phyloP scores from a whole-genome alignment of 108 stramenopile genomes.

The Nitzschia inconspicua region DNA sequence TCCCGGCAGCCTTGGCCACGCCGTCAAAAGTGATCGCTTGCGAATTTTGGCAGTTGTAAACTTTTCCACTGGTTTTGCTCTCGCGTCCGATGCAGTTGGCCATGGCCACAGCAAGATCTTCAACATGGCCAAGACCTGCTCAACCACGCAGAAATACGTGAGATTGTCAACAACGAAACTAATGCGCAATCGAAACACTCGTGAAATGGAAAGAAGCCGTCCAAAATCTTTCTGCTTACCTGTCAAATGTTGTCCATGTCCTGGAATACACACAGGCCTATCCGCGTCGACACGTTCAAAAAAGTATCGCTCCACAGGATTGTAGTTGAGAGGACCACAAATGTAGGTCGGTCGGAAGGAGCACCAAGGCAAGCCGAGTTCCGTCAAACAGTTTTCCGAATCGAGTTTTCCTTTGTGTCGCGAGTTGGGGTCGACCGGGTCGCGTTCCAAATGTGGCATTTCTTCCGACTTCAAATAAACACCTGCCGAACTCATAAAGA shows the following conservation, averaged over 20 bases:
- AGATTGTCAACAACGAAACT: no score
- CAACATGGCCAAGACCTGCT: conserved; percentile 33
- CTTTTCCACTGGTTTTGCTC: conserved; percentile 25
- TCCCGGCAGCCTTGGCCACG: conserved; percentile 26
- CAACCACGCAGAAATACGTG: no score
- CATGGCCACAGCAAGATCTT: conserved; percentile 37
- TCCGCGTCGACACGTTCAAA: conserved; percentile 30
- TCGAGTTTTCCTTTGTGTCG: conserved; percentile 35
- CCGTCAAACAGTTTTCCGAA: conserved; percentile 19
- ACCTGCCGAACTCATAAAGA: conserved; percentile 35
- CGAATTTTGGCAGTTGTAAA: conserved; percentile 34
- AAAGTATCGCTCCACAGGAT: conserved; percentile 35
- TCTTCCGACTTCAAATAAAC: conserved; percentile 32
- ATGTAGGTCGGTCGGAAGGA: conserved; percentile 39
- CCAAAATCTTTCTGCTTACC: no score
- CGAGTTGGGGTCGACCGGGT: conserved; percentile 29
- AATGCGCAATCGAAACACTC: no score
- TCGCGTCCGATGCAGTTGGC: conserved; percentile 27
- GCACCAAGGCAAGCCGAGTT: conserved; percentile 27
- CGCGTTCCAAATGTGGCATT: conserved; percentile 32
- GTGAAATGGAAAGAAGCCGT: no score
- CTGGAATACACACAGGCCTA: conserved; percentile 31
- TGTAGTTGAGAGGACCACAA: conserved; percentile 37
- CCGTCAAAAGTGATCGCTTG: conserved; percentile 34
- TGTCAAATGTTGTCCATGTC: conserved; percentile 33